phyloP scores from a whole-genome alignment of 495 filamentous ascomycete genomes.

The Xylaria intraflava region DNA sequence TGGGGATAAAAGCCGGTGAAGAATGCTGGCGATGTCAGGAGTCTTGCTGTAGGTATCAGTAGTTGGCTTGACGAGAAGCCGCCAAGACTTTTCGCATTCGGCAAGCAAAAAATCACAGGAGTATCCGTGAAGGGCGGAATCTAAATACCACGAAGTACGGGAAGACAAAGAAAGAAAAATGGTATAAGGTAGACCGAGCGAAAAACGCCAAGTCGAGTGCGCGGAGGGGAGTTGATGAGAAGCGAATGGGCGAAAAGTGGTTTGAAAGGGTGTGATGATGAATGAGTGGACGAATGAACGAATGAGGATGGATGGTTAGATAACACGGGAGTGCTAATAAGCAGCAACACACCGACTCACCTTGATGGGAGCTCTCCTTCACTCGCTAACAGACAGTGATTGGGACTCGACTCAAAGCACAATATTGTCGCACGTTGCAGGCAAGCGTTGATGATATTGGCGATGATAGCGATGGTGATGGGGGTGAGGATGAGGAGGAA shows the following conservation, averaged over 20 bases:
- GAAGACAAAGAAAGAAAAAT: not conserved
- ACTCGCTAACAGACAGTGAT: not conserved
- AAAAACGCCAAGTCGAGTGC: not conserved
- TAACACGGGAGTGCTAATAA: not conserved
- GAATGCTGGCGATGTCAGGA: not conserved
- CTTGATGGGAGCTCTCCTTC: not conserved
- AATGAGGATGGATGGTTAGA: not conserved
- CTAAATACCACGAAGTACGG: not conserved
- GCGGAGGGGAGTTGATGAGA: not conserved
- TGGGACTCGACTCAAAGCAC: too few relatives aligned
- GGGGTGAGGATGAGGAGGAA: too few relatives aligned
- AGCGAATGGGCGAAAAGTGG: not conserved
- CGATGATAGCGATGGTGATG: too few relatives aligned
- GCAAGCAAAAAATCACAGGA: slow-evolving; percentile 9
- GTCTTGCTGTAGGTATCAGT: not conserved
- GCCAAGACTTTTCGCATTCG: slow-evolving; percentile 8
- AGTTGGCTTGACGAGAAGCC: too few relatives aligned
- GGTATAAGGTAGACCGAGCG: not conserved
- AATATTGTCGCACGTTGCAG: too few relatives aligned
- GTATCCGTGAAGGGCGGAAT: not conserved
- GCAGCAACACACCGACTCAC: not conserved
- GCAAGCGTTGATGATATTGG: too few relatives aligned
- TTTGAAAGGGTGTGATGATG: not conserved
- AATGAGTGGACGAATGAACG: not conserved
- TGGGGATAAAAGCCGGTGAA: not conserved